Conservation (phyloP, 2,329 filamentous ascomycete species). For the Sporothrix dimorphospora region DNA sequence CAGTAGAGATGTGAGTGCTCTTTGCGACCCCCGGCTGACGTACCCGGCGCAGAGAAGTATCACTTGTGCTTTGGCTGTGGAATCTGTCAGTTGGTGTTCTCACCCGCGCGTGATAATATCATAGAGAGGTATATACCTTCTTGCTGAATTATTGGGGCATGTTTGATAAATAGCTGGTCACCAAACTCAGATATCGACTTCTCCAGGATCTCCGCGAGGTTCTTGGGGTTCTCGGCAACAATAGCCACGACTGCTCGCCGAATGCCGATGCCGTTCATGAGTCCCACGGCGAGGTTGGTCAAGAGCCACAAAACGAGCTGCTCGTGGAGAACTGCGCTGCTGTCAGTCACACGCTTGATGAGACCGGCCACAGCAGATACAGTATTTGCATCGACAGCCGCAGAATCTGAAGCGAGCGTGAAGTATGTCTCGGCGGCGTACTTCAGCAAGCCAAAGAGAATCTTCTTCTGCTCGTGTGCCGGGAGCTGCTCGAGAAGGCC, state of each 20-base stretch:
- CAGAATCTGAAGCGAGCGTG: constrained; percentile 14
- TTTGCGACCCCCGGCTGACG: constrained; percentile 66
- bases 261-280: constrained; percentile 64
- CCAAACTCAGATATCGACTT: constrained; percentile 75
- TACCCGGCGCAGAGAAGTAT: constrained; percentile 79
- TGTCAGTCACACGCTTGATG: constrained; percentile 53
- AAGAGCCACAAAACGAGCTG: constrained; percentile 68
- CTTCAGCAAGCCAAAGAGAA: constrained; percentile 47
- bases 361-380: constrained; percentile 64
- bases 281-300: constrained; percentile 64
- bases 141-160: constrained; percentile 83
- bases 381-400: constrained; percentile 36
- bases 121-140: constrained; percentile 66
- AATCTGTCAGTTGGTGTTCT: constrained; percentile 33
- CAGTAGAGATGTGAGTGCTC: constrained; percentile 69
- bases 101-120: too few species aligned
- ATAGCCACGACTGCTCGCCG: constrained; percentile 67
- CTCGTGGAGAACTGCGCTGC: constrained; percentile 53
- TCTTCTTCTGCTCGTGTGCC: constrained; percentile 49
- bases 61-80: constrained; percentile 73
- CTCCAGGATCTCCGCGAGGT: constrained; percentile 62
- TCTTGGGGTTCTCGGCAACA: constrained; percentile 55
- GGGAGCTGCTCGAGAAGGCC: constrained; percentile 44
- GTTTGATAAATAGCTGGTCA: constrained; percentile 83
- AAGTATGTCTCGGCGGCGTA: constrained; percentile 53